Base-by-base conservation (phyloP, 768 basidiomycete species). In the Macrolepiota dolichaula region DNA sequence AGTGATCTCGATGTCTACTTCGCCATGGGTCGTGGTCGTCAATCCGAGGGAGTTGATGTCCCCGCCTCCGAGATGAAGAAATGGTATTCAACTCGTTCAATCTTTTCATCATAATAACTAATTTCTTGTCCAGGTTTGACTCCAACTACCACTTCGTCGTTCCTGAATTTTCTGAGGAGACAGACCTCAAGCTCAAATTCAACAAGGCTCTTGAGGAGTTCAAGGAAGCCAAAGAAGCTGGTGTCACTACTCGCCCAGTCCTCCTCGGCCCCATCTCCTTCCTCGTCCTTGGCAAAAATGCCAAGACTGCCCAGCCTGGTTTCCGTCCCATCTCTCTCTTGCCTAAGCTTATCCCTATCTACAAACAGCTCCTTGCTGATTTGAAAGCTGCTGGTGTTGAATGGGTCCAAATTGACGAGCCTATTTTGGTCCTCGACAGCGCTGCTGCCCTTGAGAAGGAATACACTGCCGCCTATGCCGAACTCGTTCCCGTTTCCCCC, bases 41-140 rank as follows among this genome's bases (percentile, higher is more conserved):
- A 99, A 78, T 83, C 90, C 44, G 92, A 86, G 65, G 89, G 87
- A 62, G 96, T 98, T 69, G 97, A 99, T 78, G 94, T 98, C 65
- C 94, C 93, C 53, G 94, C 96, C 51, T 94, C 86, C 65, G 96
- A 98, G 82, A 98, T 98, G 97, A 98, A 97, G 85, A 98, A 98
- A 79, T 99, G 97, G 96, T 93, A 71, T 68, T 87, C 79, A 42
- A 29, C 57, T 59, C 22, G 27, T 59, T 40, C 51, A 35, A 22
- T 40, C 55, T 42, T 35, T 37, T 36, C 24, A 61, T n/a, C n/a
- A 36, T 62, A 60, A 57, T 55, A 49, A 15, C 54, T 54, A 22
- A 57, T n/a, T 52, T 55, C 60, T 51, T 56, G 63, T 63, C 42
- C 64, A 96, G 94, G 94, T 96, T 95, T 74, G 94, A 97, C 78